Evolutionary conservation across 2,329 filamentous ascomycete species (phyloP), one percentile per base, ranked within the genome.

Genomic region (Microcyclosporella mali): DNA sequence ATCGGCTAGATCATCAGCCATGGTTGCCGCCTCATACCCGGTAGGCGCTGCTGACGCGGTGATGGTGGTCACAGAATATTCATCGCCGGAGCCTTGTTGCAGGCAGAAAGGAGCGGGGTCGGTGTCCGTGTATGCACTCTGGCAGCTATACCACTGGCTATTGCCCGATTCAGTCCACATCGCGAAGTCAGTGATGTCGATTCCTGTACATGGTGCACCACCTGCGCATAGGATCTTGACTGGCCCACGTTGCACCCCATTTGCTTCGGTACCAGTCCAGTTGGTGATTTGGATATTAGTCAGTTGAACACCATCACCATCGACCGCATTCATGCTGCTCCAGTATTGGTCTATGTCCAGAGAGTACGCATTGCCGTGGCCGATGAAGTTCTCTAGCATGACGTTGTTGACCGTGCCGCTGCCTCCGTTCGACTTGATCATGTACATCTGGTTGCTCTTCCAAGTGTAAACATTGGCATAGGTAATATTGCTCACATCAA

Each of bases 361-460:
- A 9, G 69, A 71, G 63, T 79, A 80, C 3, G 77, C 76, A 47
- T 80, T 81, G 44, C 66, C 62, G 58, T 77, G 75, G 30, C 78
- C 77, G 58, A 77, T 74, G 59, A 80, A 81, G 63, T 79, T 78
- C 52, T 75, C 70, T 31, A 80, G 68, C 2, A 69, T 53, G 11
- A 69, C 63, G 50, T 79, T 70, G 32, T 67, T 66, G 3, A 80
- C 70, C 2, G 63, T 68, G 16, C 77, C 78, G 43, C 58, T 68
- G 29, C 78, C 78, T 32, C 78, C 78, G 52, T 78, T 75, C 40
- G 70, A 73, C 61, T 81, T 81, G 66, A 81, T 72, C 54, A 58
- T 58, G 61, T 73, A 71, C 76, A 80, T 79, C 55, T 81, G 74
- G 66, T 81, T 81, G 8, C 71, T 73, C n/a, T 68, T 65, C 62